These are phyloP conservation scores for Leishmania amazonensis DNA, from an alignment of 208 protist species.

Conservation along the genomic window DNA sequence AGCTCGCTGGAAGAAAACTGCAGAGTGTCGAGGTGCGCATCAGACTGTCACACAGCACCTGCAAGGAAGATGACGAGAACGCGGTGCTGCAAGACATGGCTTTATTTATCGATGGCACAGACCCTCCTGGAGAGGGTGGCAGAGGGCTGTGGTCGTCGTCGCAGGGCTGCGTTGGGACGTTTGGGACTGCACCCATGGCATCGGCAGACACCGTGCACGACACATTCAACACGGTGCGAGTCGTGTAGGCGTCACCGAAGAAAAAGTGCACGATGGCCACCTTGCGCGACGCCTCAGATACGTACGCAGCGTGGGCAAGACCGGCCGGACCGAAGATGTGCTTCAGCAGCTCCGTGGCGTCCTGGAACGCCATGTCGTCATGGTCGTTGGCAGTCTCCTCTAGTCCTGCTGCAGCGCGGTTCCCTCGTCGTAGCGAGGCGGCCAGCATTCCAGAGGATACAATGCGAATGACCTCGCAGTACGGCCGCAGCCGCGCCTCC, in stretches of 20 bases:
- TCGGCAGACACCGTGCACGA: conserved; percentile 9
- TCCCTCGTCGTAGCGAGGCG: neutral
- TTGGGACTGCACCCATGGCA: neutral
- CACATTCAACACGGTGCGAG: conserved; percentile 46
- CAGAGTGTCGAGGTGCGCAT: conserved; percentile 21
- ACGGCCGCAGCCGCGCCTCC: conserved; percentile 34
- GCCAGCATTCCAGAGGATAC: neutral
- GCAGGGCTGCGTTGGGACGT: neutral
- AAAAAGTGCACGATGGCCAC: conserved; percentile 55
- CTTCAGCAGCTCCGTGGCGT: conserved; percentile 25
- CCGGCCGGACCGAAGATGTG: conserved; percentile 26
- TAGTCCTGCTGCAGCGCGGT: neutral
- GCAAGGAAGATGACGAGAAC: conserved; percentile 4
- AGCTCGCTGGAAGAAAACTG: conserved; percentile 13
- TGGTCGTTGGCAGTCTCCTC: neutral
- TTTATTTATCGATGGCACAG: neutral
- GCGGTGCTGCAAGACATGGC: neutral
- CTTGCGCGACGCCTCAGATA: conserved; percentile 34
- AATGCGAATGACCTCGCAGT: conserved; percentile 22
- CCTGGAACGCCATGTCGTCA: conserved; percentile 11
- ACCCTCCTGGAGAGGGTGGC: neutral
- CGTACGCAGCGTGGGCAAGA: conserved; percentile 19
- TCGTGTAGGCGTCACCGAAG: conserved; percentile 75
- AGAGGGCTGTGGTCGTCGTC: conserved; percentile 6
- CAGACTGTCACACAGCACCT: conserved; percentile 41